phyloP scores from a whole-genome alignment of 2,329 filamentous ascomycete species.

The Fusarium sp. region DNA sequence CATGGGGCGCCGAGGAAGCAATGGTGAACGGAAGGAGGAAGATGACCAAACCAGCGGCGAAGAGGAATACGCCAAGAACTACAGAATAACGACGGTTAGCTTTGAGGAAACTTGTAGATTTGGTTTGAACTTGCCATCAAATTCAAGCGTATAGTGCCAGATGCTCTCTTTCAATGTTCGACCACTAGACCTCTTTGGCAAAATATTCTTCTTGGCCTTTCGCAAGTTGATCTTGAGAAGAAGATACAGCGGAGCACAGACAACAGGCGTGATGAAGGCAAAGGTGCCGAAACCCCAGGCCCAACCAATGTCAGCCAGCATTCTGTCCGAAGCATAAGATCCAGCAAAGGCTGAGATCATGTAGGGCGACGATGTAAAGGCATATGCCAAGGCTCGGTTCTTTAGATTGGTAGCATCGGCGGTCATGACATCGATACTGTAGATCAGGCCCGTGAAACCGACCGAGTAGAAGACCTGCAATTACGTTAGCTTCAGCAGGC shows the following conservation, averaged over 20 bases:
- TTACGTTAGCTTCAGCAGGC: background rate
- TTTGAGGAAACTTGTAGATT: rapidly evolving
- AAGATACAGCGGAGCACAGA: constrained; percentile 60
- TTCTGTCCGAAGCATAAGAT: constrained; percentile 44
- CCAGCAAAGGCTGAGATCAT: constrained; percentile 57
- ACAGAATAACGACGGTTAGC: background rate
- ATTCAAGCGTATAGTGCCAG: constrained; percentile 63
- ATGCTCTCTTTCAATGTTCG: constrained; percentile 59
- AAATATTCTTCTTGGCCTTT: constrained; percentile 62
- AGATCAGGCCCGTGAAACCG: constrained; percentile 7
- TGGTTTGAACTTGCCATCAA: constrained; percentile 55
- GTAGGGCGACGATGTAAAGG: constrained; percentile 53
- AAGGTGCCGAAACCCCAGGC: constrained; percentile 65
- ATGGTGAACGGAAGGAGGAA: constrained; percentile 74
- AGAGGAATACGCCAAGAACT: constrained; percentile 64
- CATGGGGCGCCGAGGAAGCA: constrained; percentile 54
- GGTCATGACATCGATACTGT: constrained; percentile 12
- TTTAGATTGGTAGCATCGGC: constrained; percentile 14
- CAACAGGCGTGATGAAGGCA: constrained; percentile 66
- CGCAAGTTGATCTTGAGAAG: constrained; percentile 63
- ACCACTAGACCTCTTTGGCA: constrained; percentile 48
- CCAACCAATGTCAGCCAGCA: constrained; percentile 45
- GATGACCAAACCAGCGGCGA: constrained; percentile 64
- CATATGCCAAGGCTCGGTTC: constrained; percentile 41
- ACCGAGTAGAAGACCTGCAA: background rate